Evolutionary conservation across 2,329 filamentous ascomycete species (phyloP), one percentile per base, ranked within the genome.

Genomic region (Colletotrichum karsti): DNA sequence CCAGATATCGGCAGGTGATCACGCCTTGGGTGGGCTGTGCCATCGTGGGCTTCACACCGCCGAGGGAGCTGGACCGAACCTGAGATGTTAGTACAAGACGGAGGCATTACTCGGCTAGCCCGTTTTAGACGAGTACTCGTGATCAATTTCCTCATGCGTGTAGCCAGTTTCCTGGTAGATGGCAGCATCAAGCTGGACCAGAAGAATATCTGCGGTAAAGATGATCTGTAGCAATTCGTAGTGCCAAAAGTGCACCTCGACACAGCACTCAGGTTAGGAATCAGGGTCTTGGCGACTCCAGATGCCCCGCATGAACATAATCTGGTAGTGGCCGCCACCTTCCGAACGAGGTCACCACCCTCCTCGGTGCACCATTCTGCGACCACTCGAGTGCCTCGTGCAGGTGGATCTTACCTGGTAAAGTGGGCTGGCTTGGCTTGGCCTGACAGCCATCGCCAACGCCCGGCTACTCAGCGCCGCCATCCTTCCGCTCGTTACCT

Each of bases 331-430:
- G 57, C 30, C 42, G 57, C 57, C 57, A 39, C 57, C 42, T 51
- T 60, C 57, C 57, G 18, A 44, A 42, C 30, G 22, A 22, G 39
- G 54, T 41, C 57, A 56, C 50, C 42, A 41, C 42, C 50, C 58
- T 35, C 63, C n/a, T 66, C 30, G 26, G 46, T 48, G 53, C 39
- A 24, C 65, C 60, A 59, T 68, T 68, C 61, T 68, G 65, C 44
- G 60, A 67, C 60, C 60, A 58, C 18, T 59, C 26, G 37, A 58
- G 60, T 65, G 65, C 65, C 61, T 68, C 65, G 65, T 65, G 61
- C 60, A 57, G 61, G 65, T 68, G 65, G 65, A 68, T 65, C 65
- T 54, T n/a, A 28, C 44, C 44, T 65, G 65, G 42, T 48, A 55
- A 44, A 39, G 54, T 48, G 61, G 65, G 65, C 65, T 37, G 50